Percentiles rank a stretch among this genome's conserved stretches.
phyloP scores from a whole-genome alignment of 1,284 basidiomycete species.

The Cryptococcus sp. region DNA sequence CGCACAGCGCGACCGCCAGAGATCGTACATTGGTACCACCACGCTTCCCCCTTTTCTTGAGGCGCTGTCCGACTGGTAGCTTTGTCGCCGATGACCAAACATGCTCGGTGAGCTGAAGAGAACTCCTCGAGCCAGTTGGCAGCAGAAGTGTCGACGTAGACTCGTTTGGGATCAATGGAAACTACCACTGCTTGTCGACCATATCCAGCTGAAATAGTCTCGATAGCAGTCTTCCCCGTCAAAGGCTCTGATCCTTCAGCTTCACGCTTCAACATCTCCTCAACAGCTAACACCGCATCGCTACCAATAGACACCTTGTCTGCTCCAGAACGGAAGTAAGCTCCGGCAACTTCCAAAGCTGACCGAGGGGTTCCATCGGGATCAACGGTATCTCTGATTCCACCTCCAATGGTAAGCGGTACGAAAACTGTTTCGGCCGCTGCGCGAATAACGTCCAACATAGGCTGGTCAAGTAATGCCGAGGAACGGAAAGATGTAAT shows the following conservation, averaged over 20 bases:
- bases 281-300: conserved; percentile 92
- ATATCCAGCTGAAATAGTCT: conserved; percentile 86
- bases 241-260: conserved; percentile 52
- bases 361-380: conserved; percentile 86
- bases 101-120: conserved; percentile 51
- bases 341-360: conserved; percentile 91
- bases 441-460: conserved; percentile 90
- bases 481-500: conserved; percentile 99
- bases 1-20: conserved; percentile 86
- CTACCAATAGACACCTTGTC: conserved; percentile 93
- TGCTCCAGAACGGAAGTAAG: conserved; percentile 95
- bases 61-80: conserved; percentile 57
- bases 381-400: conserved; percentile 94
- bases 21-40: conserved; percentile 99
- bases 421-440: conserved; percentile 92
- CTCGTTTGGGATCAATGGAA: conserved; percentile 89
- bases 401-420: conserved; percentile 97
- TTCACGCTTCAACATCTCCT: conserved; percentile 67
- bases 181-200: conserved; percentile 98
- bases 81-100: conserved; percentile 52
- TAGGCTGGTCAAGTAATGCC: conserved; percentile 93
- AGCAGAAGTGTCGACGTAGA: conserved; percentile 69
- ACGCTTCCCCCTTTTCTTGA: conserved; percentile 70
- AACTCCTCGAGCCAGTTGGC: conserved; percentile 69
- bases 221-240: conserved; percentile 72